Evolutionary conservation across 345 rosid species (phyloP), one percentile per base, ranked within the genome.

Genomic region (Eucalyptus erythrocorys): DNA sequence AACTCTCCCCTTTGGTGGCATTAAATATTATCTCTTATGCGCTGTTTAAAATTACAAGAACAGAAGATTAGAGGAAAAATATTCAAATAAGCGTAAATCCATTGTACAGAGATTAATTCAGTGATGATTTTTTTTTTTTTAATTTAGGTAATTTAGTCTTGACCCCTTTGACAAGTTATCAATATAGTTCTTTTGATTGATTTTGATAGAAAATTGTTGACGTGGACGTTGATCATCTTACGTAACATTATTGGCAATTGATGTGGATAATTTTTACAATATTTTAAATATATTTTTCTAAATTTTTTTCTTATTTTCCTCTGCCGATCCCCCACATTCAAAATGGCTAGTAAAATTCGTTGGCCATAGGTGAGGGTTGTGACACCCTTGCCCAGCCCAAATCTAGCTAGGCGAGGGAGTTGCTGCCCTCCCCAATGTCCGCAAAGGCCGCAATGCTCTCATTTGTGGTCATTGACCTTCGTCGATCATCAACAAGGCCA

Each of bases 161-260:
- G 0, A 34, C 40, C 2, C 7, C 1, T n/a, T 34, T 68, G 24
- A 68, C 2, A 5, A 68, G 34, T 68, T 68, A 10, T 9, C 6
- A 34, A 34, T 68, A 9, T 34, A 17, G 6, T 68, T 40, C 3
- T 68, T 68, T 5, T 2, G 3, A 5, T 68, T 1, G 32, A 34
- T 68, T 32, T 68, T 32, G 1, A 8, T 32, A 0, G 0, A 5
- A 66, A 34, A 68, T 68, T 1, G 0, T 14, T 16, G 4, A 34
- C 2, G 21, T 71, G 21, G 7, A 71, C 0, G 1, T 2, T 6
- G 0, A 3, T 17, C 6, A 10, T 71, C 27, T 5, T 9, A 10
- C 12, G 4, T 71, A 2, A 71, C 24, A 71, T 32, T 9, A 8
- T 10, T 19, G 12, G 5, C 0, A 11, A 11, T 21, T 0, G 2